Evolutionary conservation across 768 basidiomycete genomes (phyloP).

Genomic region (Serendipita vermifera): DNA sequence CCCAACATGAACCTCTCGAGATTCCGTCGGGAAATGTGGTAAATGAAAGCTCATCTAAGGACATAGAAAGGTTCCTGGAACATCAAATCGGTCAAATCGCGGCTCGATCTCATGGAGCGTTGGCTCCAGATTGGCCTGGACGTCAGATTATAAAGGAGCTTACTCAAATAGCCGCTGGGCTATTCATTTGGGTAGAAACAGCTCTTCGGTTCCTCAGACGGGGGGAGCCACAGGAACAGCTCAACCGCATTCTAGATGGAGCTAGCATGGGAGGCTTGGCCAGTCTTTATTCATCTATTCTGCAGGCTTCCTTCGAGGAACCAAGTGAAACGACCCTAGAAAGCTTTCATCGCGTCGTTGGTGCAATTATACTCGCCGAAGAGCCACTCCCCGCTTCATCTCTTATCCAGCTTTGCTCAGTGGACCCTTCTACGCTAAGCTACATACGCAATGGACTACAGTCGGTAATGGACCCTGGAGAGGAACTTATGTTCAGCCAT

Average conservation of each 20-base stretch:
- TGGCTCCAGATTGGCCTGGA: background rate
- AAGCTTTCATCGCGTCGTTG: background rate
- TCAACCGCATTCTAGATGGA: background rate
- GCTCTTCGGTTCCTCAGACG: background rate
- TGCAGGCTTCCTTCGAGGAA: background rate
- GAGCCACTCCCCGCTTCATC: background rate
- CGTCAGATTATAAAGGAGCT: background rate
- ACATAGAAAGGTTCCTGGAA: background rate
- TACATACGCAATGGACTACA: background rate
- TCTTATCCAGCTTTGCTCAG: background rate
- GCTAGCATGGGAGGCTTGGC: background rate
- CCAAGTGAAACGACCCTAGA: background rate
- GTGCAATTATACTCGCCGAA: background rate
- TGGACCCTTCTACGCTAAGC: background rate
- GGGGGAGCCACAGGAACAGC: background rate
- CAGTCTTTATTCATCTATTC: background rate
- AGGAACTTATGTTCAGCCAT: background rate
- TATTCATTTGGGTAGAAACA: slow-evolving; percentile 7
- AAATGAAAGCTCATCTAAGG: background rate
- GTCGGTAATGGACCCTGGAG: background rate
- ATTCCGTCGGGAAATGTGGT: background rate
- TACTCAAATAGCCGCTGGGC: background rate
- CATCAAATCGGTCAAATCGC: background rate
- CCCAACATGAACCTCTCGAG: too few relatives aligned
- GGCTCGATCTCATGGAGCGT: background rate